Conservation (phyloP, 805 yeast genomes). For the Starmerella scarabaei region DNA sequence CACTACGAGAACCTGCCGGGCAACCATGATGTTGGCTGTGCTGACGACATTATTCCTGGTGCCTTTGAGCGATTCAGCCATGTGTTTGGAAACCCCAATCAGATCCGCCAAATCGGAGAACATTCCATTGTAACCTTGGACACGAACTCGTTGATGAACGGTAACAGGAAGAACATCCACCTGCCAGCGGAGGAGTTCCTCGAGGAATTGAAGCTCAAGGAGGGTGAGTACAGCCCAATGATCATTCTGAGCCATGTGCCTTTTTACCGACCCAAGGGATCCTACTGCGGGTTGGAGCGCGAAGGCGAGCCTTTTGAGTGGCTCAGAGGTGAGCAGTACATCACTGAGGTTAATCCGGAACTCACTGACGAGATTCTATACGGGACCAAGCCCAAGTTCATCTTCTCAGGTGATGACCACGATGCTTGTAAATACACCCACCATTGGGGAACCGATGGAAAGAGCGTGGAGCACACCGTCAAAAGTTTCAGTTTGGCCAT, state of each 20-base stretch:
- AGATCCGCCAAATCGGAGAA: conserved; percentile 44
- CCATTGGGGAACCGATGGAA: conserved; percentile 20
- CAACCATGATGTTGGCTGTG: conserved; percentile 94
- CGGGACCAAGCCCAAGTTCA: conserved; percentile 47
- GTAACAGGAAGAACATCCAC: conserved; percentile 33
- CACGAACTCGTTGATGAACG: conserved; percentile 67
- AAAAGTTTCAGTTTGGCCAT: conserved; percentile 87
- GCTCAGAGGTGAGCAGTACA: conserved; percentile 69
- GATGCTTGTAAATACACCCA: conserved; percentile 81
- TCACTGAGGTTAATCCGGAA: conserved; percentile 63
- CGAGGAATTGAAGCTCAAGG: conserved; percentile 23
- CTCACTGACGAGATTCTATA: conserved; percentile 47
- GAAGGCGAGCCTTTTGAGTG: conserved; percentile 63
- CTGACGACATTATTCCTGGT: conserved; percentile 47
- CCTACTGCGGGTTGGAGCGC: conserved; percentile 59
- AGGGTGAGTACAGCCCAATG: conserved; percentile 5
- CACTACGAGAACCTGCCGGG: conserved; percentile 49
- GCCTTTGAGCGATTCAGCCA: conserved; percentile 52
- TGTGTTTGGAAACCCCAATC: conserved; percentile 59
- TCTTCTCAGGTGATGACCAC: conserved; percentile 93
- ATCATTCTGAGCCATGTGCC: conserved; percentile 81
- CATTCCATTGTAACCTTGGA: conserved; percentile 71
- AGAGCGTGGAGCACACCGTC: conserved; percentile 66
- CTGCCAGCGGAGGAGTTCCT: conserved; percentile 42
- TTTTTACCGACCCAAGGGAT: conserved; percentile 50